phyloP scores from a whole-genome alignment of 2,329 filamentous ascomycete species.

The Beauveria asiatica region DNA sequence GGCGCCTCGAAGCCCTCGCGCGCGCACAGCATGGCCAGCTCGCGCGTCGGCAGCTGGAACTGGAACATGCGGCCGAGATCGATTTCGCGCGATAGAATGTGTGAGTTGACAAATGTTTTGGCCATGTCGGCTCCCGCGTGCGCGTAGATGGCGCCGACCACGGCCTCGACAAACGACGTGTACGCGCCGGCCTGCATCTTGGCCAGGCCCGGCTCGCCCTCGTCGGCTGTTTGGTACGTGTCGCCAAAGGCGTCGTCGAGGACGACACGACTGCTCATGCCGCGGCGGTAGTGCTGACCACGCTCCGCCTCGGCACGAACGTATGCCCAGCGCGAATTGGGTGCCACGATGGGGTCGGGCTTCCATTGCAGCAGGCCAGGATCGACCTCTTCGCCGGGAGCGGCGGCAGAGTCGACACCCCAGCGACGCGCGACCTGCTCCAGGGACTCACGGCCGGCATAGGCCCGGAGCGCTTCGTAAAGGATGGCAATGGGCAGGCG shows the following conservation, averaged over 20 bases:
- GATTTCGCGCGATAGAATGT: constrained; percentile 73
- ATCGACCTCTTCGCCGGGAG: constrained; percentile 85
- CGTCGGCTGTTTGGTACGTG: constrained; percentile 22
- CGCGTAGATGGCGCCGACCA: constrained; percentile 77
- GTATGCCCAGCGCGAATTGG: constrained; percentile 42
- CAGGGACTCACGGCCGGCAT: constrained; percentile 67
- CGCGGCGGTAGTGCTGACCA: constrained; percentile 47
- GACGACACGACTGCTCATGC: constrained; percentile 68
- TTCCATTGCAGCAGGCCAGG: constrained; percentile 80
- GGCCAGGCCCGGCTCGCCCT: constrained; percentile 34
- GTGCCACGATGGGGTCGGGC: constrained; percentile 36
- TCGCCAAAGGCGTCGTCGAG: constrained; percentile 83
- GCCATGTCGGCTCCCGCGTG: constrained; percentile 73
- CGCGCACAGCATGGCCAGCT: constrained; percentile 74
- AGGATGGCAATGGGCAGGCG: constrained; percentile 83
- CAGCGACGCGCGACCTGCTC: constrained; percentile 70
- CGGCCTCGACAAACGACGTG: constrained; percentile 70
- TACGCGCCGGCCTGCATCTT: constrained; percentile 68
- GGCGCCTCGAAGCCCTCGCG: constrained; percentile 84
- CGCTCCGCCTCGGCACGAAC: constrained; percentile 41
- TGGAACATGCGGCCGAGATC: constrained; percentile 71
- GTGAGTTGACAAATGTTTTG: constrained; percentile 73
- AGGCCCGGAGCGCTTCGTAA: constrained; percentile 78
- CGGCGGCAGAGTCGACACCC: constrained; percentile 84
- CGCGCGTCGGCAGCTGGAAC: constrained; percentile 75